A percentile compares a stretch with the other conserved stretches of the same genome.
Conservation (phyloP, 1,139 yeast species). For the Candida dubliniensis region DNA sequence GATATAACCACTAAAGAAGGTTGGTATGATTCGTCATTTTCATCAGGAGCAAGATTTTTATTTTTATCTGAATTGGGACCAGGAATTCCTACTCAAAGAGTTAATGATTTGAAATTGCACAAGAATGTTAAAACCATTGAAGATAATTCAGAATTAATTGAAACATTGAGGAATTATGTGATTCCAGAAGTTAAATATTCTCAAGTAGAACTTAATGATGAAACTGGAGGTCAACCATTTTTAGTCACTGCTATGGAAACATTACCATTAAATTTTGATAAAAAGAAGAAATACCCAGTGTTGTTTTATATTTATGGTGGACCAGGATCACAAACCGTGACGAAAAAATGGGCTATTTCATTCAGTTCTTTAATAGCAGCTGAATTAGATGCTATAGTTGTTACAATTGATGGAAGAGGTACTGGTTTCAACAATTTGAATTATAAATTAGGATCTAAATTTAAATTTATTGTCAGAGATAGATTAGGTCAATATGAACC, state of each 20-base stretch:
- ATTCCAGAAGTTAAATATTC: slow-evolving; percentile 50
- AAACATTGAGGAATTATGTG: slow-evolving; percentile 41
- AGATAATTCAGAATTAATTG: slow-evolving; percentile 44
- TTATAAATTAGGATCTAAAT: slow-evolving; percentile 39
- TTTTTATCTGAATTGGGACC: slow-evolving; percentile 67
- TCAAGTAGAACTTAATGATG: slow-evolving; percentile 49
- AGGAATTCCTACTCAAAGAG: slow-evolving; percentile 60
- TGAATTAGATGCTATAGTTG: slow-evolving; percentile 68
- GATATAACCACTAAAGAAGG: slow-evolving; percentile 62
- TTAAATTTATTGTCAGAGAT: slow-evolving; percentile 65
- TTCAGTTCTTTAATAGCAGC: slow-evolving; percentile 69
- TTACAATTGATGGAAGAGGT: slow-evolving; percentile 82
- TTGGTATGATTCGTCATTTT: slow-evolving; percentile 66
- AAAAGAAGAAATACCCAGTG: slow-evolving; percentile 59
- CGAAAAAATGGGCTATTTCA: slow-evolving; percentile 51
- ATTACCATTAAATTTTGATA: slow-evolving; percentile 61
- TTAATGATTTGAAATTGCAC: slow-evolving; percentile 51
- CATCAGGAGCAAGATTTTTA: slow-evolving; percentile 64
- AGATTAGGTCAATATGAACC: slow-evolving; percentile 69
- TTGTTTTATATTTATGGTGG: slow-evolving; percentile 78
- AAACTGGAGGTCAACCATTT: slow-evolving; percentile 37
- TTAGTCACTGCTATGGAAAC: slow-evolving; percentile 60
- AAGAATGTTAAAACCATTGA: slow-evolving; percentile 44
- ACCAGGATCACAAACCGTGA: slow-evolving; percentile 75
- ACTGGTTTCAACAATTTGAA: slow-evolving; percentile 63